phyloP scores from a whole-genome alignment of 371 early-diverging fungal genomes.

The Phascolomyces articulosus region DNA sequence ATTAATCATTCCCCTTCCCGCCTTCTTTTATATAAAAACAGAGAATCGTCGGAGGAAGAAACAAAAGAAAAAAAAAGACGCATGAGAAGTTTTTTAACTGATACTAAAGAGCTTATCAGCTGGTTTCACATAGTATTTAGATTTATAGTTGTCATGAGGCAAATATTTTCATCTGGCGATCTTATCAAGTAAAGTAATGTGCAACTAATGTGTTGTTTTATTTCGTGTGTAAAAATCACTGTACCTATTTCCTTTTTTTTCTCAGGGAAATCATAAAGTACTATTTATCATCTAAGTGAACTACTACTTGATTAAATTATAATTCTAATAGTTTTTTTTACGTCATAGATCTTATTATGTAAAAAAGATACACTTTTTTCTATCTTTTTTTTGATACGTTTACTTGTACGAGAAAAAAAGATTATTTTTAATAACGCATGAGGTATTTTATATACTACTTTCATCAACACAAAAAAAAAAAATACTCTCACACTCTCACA shows the following conservation, averaged over 20 bases:
- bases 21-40: neutral
- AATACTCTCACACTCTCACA: too few relatives aligned
- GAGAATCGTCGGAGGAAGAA: neutral
- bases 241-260: too few relatives aligned
- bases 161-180: neutral
- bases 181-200: slow-evolving; percentile 11
- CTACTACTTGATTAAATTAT: too few relatives aligned
- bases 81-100: neutral
- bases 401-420: too few relatives aligned
- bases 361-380: too few relatives aligned
- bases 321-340: too few relatives aligned
- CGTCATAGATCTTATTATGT: too few relatives aligned
- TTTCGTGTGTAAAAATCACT: too few relatives aligned
- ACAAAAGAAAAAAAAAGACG: neutral
- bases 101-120: neutral
- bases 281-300: too few relatives aligned
- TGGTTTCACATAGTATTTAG: neutral
- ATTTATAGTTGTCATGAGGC: neutral
- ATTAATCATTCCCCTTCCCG: neutral
- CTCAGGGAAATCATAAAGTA: too few relatives aligned
- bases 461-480: too few relatives aligned
- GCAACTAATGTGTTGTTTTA: neutral
- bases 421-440: neutral
- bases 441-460: neutral
- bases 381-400: too few relatives aligned